Evolutionary conservation across 2,329 filamentous ascomycete genomes (phyloP).

Genomic region (Curvularia lunata): DNA sequence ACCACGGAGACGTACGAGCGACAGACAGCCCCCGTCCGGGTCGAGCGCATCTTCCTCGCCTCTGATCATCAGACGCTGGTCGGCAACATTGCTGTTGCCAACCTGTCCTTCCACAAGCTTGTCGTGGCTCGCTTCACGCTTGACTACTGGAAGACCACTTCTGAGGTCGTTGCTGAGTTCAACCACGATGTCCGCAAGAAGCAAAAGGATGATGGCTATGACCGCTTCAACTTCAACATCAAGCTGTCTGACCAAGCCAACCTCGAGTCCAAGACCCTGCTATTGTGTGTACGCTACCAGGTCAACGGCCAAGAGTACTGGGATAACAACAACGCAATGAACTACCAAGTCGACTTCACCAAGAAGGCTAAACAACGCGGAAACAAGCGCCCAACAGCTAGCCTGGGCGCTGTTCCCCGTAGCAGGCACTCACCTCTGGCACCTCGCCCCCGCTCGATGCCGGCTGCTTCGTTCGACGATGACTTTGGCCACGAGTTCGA

Average conservation of each 20-base stretch:
- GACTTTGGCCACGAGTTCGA: conserved; percentile 68
- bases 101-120: conserved; percentile 85
- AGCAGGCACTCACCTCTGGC: conserved; percentile 57
- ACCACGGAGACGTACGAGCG: conserved; percentile 65
- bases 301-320: conserved; percentile 87
- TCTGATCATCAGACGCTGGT: conserved; percentile 84
- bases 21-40: conserved; percentile 70
- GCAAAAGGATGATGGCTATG: conserved; percentile 70
- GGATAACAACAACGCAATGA: conserved; percentile 88
- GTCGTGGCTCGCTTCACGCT: conserved; percentile 94
- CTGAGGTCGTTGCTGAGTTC: conserved; percentile 89
- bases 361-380: conserved; percentile 70
- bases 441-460: conserved; percentile 57
- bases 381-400: conserved; percentile 57
- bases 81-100: conserved; percentile 83
- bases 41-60: conserved; percentile 88
- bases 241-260: conserved; percentile 90
- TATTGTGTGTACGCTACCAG: conserved; percentile 87
- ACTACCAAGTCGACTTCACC: conserved; percentile 93
- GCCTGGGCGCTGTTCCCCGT: conserved; percentile 58
- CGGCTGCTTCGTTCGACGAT: conserved; percentile 66
- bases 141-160: conserved; percentile 98
- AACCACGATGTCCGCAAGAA: conserved; percentile 76
- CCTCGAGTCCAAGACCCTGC: conserved; percentile 89
- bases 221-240: conserved; percentile 94